These are phyloP conservation scores for Leucogyrophana mollusca DNA, from an alignment of 768 basidiomycete species.

Conservation along the genomic window DNA sequence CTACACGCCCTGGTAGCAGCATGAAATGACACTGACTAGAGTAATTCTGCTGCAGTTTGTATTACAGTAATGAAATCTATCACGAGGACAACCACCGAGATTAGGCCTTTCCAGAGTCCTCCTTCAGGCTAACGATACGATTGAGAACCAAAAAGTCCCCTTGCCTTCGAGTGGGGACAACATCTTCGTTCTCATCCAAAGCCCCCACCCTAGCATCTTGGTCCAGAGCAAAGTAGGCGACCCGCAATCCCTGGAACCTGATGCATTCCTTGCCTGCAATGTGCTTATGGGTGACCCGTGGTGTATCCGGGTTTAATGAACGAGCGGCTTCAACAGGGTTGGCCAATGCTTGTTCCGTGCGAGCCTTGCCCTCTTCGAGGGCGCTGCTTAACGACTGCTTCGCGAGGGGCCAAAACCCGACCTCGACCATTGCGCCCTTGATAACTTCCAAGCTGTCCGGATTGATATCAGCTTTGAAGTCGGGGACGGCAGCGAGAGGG, in stretches of 20 bases:
- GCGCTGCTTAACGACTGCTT: constrained; percentile 66
- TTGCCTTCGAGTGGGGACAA: constrained; percentile 44
- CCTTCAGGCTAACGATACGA: constrained; percentile 91
- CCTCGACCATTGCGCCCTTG: constrained; percentile 80
- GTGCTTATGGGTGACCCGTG: constrained; percentile 69
- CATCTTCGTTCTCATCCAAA: constrained; percentile 53
- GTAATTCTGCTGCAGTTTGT: background rate
- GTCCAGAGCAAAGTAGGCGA: constrained; percentile 94
- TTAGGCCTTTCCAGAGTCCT: constrained; percentile 76
- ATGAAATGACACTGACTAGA: constrained; percentile 18
- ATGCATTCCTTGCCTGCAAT: constrained; percentile 89
- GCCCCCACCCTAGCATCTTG: constrained; percentile 73
- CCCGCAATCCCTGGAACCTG: constrained; percentile 93
- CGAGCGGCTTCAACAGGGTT: constrained; percentile 33
- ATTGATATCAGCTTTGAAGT: constrained; percentile 83
- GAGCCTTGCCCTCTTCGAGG: constrained; percentile 56
- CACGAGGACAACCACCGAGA: background rate
- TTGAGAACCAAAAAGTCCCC: constrained; percentile 87
- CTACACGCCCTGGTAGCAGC: constrained; percentile 88
- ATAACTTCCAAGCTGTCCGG: constrained; percentile 79
- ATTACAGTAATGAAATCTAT: constrained; percentile 8
- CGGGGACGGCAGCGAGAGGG: constrained; percentile 63
- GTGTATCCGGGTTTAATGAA: constrained; percentile 51
- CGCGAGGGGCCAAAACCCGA: constrained; percentile 85
- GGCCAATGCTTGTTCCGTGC: constrained; percentile 60